Evolutionary conservation across 2,329 filamentous ascomycete genomes (phyloP), one percentile per base, ranked within the genome.

Genomic region (Aulographum hederae): DNA sequence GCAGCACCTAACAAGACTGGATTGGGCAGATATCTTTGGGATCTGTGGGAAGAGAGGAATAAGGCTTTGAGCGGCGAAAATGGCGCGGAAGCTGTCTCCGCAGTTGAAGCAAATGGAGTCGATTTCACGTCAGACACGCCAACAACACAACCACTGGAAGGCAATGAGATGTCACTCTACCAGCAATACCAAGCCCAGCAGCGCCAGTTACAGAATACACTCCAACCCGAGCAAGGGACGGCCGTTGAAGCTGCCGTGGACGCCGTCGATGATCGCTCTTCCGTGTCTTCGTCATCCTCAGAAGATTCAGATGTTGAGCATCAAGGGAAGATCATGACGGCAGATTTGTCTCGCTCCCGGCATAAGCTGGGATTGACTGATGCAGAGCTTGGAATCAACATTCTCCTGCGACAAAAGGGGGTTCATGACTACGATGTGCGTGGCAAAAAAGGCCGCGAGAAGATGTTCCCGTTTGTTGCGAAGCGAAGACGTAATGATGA

Each of bases 351-450:
- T 6, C 82, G 93, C 52, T 73, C 78, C 39, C 73, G 82, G 37
- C 86, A 82, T 49, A 93, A 93, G 51, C 69, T 86, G 16, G 80
- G 79, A 1, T 61, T 92, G 25, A 85, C 73, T 32, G 85, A 94
- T 41, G 81, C 86, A 40, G 89, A 95, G 43, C 63, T 95, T 3
- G 89, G 89, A 13, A 73, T 95, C 41, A 94, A 91, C 41, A 71
- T 98, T 30, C 62, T 98, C 6, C 65, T 95, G 26, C 80, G 89
- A 42, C 77, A 79, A 42, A 91, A 85, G 48, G 79, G 77, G 11
- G 73, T 91, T n/a, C 80, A 89, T 49, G 89, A 98, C 52, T 98
- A 80, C 43, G 82, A 94, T 46, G 78, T 94, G 2, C 69, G 82
- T 26, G 79, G 78, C 21, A 94, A 93, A 52, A 91, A 81, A 48